These are phyloP conservation scores for Citrus unshiu DNA, from an alignment of 345 rosid genomes.

Conservation along the genomic window DNA sequence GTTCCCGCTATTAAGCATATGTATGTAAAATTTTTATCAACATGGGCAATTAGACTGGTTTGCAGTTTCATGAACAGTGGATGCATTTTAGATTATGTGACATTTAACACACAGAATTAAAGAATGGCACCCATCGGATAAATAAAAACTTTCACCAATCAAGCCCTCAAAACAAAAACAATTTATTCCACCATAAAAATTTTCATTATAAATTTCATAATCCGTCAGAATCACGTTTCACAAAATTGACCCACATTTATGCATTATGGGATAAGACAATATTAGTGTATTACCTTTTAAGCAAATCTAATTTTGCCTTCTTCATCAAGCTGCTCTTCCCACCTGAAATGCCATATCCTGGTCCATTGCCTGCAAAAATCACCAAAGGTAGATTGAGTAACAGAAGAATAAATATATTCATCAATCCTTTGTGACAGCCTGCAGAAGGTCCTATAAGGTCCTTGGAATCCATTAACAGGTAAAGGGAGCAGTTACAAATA, in stretches of 20 bases:
- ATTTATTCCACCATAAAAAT: background rate
- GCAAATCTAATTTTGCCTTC: conserved; percentile 76
- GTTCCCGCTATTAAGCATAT: background rate
- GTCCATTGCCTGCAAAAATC: conserved; percentile 43
- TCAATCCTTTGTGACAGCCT: background rate
- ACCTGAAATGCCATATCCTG: conserved; percentile 56
- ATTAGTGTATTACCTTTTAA: conserved; percentile 49
- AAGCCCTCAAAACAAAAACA: background rate
- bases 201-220: background rate
- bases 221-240: background rate
- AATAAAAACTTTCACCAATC: background rate
- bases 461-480: background rate
- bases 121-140: background rate
- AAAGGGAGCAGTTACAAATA: background rate
- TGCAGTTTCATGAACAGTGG: background rate
- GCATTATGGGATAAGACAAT: background rate
- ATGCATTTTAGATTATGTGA: background rate
- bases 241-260: background rate
- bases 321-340: conserved; percentile 83
- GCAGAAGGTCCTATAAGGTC: background rate
- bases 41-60: background rate
- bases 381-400: background rate
- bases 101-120: background rate
- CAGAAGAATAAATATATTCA: background rate
- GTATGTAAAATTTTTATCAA: background rate